Evolutionary conservation across 495 filamentous ascomycete species (phyloP).

Genomic region (Neurospora sp.): DNA sequence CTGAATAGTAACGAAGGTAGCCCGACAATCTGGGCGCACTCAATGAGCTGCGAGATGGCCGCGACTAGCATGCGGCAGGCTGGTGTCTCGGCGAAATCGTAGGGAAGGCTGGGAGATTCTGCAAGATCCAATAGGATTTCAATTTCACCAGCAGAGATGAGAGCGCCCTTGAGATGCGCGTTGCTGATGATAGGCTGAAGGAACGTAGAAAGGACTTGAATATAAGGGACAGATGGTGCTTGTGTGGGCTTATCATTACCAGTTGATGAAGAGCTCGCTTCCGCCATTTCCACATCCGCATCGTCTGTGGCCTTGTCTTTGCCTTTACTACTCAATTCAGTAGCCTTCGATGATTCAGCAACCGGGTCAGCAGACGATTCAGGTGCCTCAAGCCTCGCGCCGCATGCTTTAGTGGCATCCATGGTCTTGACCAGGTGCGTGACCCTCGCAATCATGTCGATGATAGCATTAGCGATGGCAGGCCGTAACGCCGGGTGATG

Average conservation of each 20-base stretch:
- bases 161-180: slow-evolving; percentile 57
- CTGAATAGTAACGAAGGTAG: slow-evolving; percentile 70
- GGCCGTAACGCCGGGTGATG: slow-evolving; percentile 81
- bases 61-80: slow-evolving; percentile 56
- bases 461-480: slow-evolving; percentile 65
- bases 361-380: slow-evolving; percentile 39
- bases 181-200: slow-evolving; percentile 71
- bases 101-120: slow-evolving; percentile 64
- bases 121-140: slow-evolving; percentile 78
- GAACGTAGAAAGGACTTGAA: slow-evolving; percentile 66
- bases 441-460: slow-evolving; percentile 76
- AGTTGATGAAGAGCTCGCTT: slow-evolving; percentile 27
- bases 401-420: slow-evolving; percentile 56
- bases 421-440: slow-evolving; percentile 56
- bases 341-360: slow-evolving; percentile 7
- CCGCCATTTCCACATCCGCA: slow-evolving; percentile 49
- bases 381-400: slow-evolving; percentile 67
- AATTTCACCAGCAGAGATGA: slow-evolving; percentile 69
- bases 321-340: slow-evolving; percentile 17
- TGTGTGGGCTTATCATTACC: not conserved
- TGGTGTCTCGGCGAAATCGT: slow-evolving; percentile 58
- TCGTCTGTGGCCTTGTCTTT: slow-evolving; percentile 34
- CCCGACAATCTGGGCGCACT: slow-evolving; percentile 71
- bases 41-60: slow-evolving; percentile 70
- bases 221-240: slow-evolving; percentile 41